phyloP scores from a whole-genome alignment of 2,329 filamentous ascomycete genomes.

The Colletotrichum horii region DNA sequence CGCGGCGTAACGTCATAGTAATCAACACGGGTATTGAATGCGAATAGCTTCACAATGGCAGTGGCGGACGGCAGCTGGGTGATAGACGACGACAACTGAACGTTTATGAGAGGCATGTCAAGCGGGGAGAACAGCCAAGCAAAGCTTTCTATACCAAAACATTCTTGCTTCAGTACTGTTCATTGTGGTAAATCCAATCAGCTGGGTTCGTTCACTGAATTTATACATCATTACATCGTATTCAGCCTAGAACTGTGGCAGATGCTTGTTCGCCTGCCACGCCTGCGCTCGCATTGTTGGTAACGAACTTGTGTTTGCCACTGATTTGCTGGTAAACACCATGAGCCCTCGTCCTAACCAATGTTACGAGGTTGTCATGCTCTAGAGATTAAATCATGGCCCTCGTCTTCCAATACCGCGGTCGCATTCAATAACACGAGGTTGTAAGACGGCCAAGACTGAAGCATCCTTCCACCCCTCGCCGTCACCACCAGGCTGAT shows the following conservation, averaged over 20 bases:
- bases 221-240: neutral
- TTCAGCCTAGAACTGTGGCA: neutral
- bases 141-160: neutral
- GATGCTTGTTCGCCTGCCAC: neutral
- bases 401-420: neutral
- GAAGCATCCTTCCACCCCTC: neutral
- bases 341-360: no score
- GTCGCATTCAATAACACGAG: neutral
- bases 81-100: neutral
- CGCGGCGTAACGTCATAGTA: rapidly evolving
- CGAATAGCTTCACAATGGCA: neutral
- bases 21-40: neutral
- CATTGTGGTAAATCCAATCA: neutral
- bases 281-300: no score
- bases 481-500: neutral
- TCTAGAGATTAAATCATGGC: neutral
- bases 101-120: neutral
- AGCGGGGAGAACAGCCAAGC: neutral
- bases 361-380: neutral
- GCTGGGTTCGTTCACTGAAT: neutral
- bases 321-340: neutral
- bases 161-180: no score
- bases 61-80: neutral
- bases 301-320: neutral
- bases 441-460: neutral